A percentile compares a stretch with the other conserved stretches of the same genome.
These are phyloP conservation scores for Cucumis sativus DNA, from an alignment of 306 rosid genomes.

Conservation along the genomic window DNA sequence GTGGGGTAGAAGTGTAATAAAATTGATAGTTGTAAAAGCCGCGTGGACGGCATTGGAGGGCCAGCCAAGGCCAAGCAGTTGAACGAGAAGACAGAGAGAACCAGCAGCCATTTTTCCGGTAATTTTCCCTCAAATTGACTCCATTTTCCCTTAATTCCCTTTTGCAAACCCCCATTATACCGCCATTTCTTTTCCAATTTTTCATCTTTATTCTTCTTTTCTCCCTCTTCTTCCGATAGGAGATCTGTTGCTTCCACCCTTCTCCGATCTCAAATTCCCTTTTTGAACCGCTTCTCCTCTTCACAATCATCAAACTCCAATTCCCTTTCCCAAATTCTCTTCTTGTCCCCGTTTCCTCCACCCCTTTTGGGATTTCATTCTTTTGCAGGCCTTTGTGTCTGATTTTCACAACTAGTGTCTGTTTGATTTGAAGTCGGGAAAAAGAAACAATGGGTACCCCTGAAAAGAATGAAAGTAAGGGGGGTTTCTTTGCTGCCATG, in stretches of 20 bases:
- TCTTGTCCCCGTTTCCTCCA: neutral
- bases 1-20: neutral
- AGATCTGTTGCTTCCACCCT: neutral
- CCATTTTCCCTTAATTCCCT: neutral
- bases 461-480: slow-evolving; percentile 34
- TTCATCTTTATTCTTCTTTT: neutral
- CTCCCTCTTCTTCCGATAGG: neutral
- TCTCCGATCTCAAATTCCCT: neutral
- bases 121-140: neutral
- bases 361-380: neutral
- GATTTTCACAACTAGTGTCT: neutral
- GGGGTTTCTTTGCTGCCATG: slow-evolving; percentile 72
- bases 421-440: slow-evolving; percentile 8
- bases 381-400: neutral
- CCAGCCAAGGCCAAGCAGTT: neutral
- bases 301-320: neutral
- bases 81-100: neutral
- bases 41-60: slow-evolving; percentile 2
- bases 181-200: neutral
- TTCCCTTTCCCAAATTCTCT: neutral
- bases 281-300: neutral
- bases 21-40: neutral
- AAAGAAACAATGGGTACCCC: slow-evolving; percentile 41
- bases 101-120: neutral
- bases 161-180: neutral